These are phyloP conservation scores for Orbilia javanica DNA, from an alignment of 2,329 filamentous ascomycete species.

Conservation along the genomic window DNA sequence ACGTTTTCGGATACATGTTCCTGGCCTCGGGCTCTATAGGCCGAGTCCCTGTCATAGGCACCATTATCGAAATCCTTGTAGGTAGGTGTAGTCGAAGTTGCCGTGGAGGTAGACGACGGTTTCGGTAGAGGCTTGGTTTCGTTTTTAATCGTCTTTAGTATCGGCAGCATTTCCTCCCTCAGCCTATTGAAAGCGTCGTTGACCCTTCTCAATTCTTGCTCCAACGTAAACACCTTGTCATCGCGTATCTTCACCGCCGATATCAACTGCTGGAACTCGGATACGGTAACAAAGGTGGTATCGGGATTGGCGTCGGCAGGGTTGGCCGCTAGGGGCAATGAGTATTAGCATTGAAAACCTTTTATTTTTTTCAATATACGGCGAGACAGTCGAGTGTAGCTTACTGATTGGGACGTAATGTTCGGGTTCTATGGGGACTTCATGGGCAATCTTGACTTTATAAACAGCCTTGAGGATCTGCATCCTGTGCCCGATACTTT, in stretches of 20 bases:
- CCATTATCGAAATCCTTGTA: constrained; percentile 51
- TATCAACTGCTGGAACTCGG: constrained; percentile 91
- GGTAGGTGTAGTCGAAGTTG: constrained; percentile 49
- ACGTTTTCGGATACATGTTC: constrained; percentile 41
- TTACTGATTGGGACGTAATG: constrained; percentile 93
- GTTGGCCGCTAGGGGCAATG: constrained; percentile 78
- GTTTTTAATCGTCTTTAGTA: constrained; percentile 91
- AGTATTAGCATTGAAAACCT: no score
- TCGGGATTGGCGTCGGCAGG: constrained; percentile 75
- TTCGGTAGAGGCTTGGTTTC: constrained; percentile 85
- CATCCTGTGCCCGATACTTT: constrained; percentile 91
- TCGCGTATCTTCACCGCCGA: constrained; percentile 90
- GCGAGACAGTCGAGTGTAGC: constrained; percentile 63
- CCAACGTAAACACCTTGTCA: constrained; percentile 85
- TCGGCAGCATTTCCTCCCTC: constrained; percentile 89
- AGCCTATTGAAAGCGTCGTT: constrained; percentile 89
- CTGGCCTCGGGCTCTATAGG: constrained; percentile 16
- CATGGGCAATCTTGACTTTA: constrained; percentile 93
- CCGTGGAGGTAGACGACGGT: constrained; percentile 46
- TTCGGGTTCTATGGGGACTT: constrained; percentile 88
- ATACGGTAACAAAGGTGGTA: constrained; percentile 56
- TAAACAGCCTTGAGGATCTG: constrained; percentile 97
- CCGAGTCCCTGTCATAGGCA: constrained; percentile 35
- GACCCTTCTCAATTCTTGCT: constrained; percentile 84
- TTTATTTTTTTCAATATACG: not conserved